Percentiles rank a stretch among this genome's conserved stretches.
phyloP scores from a whole-genome alignment of 257 asterid species.

The Nemophila menziesii region DNA sequence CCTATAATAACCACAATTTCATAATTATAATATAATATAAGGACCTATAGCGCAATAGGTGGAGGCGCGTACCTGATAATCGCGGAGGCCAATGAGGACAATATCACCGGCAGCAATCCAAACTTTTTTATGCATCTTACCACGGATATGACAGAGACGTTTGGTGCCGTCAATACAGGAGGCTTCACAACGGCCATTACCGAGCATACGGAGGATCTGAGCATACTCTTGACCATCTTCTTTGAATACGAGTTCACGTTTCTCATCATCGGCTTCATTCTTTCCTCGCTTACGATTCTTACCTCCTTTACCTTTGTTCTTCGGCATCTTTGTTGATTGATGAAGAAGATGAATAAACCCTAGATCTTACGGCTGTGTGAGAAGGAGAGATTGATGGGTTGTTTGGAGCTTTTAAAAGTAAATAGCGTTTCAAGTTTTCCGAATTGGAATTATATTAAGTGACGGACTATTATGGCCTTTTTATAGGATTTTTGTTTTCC shows the following conservation, averaged over 20 bases:
- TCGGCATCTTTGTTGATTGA: slow-evolving; percentile 7
- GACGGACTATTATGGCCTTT: no score
- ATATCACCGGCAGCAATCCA: slow-evolving; percentile 15
- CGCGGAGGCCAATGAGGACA: slow-evolving; percentile 14
- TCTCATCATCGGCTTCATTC: slow-evolving; percentile 14
- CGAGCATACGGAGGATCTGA: slow-evolving; percentile 17
- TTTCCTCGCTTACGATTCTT: slow-evolving; percentile 18
- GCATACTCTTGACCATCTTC: slow-evolving; percentile 19
- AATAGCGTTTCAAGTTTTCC: no score
- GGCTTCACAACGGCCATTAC: slow-evolving; percentile 7
- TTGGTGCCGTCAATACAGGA: slow-evolving; percentile 9
- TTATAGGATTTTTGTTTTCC: no score
- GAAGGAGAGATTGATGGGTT: background rate
- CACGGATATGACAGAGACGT: slow-evolving; percentile 11
- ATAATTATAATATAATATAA: background rate
- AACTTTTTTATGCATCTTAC: slow-evolving; percentile 15
- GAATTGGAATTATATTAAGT: no score
- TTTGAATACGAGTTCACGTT: slow-evolving; percentile 12
- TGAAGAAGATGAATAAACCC: background rate
- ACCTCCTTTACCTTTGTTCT: slow-evolving; percentile 19
- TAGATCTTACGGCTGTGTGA: background rate
- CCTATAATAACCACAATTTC: slow-evolving; percentile 6
- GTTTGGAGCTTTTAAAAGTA: no score
- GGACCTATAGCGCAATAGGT: background rate
- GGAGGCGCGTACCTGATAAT: slow-evolving; percentile 6